phyloP scores from a whole-genome alignment of 306 rosid species.

The Cicer arietinum region DNA sequence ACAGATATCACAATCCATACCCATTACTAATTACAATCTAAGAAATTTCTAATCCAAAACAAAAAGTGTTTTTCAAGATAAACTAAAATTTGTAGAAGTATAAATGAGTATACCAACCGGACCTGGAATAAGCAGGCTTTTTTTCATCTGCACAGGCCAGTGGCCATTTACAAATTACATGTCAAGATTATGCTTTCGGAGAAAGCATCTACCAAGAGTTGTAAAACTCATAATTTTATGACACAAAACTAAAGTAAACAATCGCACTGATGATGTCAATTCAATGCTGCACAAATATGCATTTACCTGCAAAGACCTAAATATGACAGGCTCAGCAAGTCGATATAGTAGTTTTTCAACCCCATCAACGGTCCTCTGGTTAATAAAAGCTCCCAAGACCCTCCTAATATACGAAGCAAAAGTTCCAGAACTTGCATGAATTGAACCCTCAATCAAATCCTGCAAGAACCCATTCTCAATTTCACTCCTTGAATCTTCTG shows the following conservation, averaged over 20 bases:
- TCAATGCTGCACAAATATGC: conserved; percentile 6
- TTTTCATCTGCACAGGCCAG: neutral
- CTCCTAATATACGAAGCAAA: conserved; percentile 78
- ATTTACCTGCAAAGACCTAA: conserved; percentile 88
- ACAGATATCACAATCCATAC: neutral
- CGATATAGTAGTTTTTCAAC: conserved; percentile 82
- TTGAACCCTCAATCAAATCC: conserved; percentile 72
- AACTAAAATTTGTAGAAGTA: neutral
- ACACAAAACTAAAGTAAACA: neutral
- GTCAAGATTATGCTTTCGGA: conserved; percentile 2
- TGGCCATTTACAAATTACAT: conserved; percentile 3
- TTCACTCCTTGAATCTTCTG: conserved; percentile 55
- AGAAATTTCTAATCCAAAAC: conserved; percentile 20
- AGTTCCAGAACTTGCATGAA: conserved; percentile 60
- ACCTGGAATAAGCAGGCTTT: neutral
- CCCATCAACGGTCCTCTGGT: conserved; percentile 82
- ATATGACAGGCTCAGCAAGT: conserved; percentile 83
- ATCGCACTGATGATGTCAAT: neutral
- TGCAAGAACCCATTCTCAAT: conserved; percentile 80
- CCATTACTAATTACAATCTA: neutral
- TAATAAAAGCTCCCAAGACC: conserved; percentile 79
- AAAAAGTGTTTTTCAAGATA: neutral
- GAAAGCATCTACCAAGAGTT: neutral
- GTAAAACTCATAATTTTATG: conserved; percentile 8
- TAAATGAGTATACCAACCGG: neutral